Percentiles rank a stretch among this genome's conserved stretches.
Evolutionary conservation across 1,284 basidiomycete genomes (phyloP).

Genomic region (Ceratobasidium sp.): DNA sequence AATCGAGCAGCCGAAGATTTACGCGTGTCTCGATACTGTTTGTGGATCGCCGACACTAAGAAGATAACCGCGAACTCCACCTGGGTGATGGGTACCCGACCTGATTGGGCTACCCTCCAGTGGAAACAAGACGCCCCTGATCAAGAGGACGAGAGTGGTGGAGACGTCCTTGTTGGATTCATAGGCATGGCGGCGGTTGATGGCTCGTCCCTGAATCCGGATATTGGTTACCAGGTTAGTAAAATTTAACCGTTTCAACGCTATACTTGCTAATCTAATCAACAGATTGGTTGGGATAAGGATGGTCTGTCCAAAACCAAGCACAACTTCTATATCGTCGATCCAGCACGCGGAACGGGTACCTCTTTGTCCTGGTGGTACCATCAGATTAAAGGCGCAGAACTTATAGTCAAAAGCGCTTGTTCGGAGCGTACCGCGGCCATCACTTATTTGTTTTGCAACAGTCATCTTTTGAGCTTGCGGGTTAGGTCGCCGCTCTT

Average conservation of each 20-base stretch:
- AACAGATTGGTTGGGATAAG: not conserved
- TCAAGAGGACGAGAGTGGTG: too few species aligned
- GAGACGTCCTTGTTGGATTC: not conserved
- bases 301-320: not conserved
- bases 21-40: too few species aligned
- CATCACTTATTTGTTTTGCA: not conserved
- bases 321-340: not conserved
- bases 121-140: too few species aligned
- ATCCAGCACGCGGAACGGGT: not conserved
- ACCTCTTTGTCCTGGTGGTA: not conserved
- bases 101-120: too few species aligned
- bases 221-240: not conserved
- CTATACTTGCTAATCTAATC: not conserved
- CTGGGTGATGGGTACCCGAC: too few species aligned
- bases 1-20: too few species aligned
- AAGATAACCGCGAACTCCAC: too few species aligned
- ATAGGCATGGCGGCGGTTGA: not conserved
- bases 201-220: not conserved
- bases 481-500: not conserved
- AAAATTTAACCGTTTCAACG: not conserved
- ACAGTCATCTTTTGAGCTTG: not conserved
- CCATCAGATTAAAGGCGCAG: not conserved
- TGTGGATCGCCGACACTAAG: too few species aligned
- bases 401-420: not conserved
- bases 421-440: not conserved